A percentile compares a stretch with the other conserved stretches of the same genome.
These are phyloP conservation scores for Podila clonocystis DNA, from an alignment of 192 early-diverging fungal species.

Conservation along the genomic window DNA sequence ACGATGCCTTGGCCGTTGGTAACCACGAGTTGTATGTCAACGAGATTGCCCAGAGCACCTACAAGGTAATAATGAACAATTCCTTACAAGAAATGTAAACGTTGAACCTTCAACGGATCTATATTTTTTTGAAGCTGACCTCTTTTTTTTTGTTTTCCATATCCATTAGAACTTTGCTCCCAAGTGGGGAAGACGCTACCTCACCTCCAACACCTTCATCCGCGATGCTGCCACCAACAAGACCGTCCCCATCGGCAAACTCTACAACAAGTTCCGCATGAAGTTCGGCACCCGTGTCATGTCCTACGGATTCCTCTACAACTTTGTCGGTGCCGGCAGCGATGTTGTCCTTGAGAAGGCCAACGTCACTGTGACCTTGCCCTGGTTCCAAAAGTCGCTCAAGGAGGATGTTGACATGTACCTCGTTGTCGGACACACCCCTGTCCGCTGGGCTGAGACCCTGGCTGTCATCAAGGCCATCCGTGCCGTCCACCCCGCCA, in stretches of 20 bases:
- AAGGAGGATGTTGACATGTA: slow-evolving; percentile 57
- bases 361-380: slow-evolving; percentile 54
- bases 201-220: slow-evolving; percentile 48
- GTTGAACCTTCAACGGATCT: not conserved
- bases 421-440: slow-evolving; percentile 60
- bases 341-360: slow-evolving; percentile 48
- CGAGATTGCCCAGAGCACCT: slow-evolving; percentile 35
- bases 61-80: not conserved
- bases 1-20: slow-evolving; percentile 38
- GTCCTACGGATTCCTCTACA: slow-evolving; percentile 61
- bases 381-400: slow-evolving; percentile 64
- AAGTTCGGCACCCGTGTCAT: slow-evolving; percentile 58
- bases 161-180: slow-evolving; percentile 34
- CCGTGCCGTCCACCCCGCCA: slow-evolving; percentile 54
- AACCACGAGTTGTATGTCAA: slow-evolving; percentile 41
- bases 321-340: slow-evolving; percentile 50
- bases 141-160: not conserved
- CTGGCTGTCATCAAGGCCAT: slow-evolving; percentile 53
- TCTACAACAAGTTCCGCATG: slow-evolving; percentile 53
- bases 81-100: not conserved
- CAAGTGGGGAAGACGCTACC: slow-evolving; percentile 40
- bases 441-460: slow-evolving; percentile 57
- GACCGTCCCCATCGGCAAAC: slow-evolving; percentile 54
- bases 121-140: not conserved
- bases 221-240: slow-evolving; percentile 49